These are phyloP conservation scores for sorghum (Sorghum bicolor) DNA, from an alignment of 176 grass and related monocot species.

Conservation along the genomic window Sorghum_bicolor_NCBIv3 NC_012873.2:58088001-58088500, in stretches of 20 bases:
- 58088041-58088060: conserved; percentile 57
- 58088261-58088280: background rate
- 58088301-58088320: background rate
- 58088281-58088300: background rate
- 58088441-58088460: conserved; percentile 33
- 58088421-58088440: background rate
- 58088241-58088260: background rate
- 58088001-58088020: conserved; percentile 18
- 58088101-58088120: conserved; percentile 34
- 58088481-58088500: conserved; percentile 57
- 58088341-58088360: background rate
- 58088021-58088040: conserved; percentile 41
- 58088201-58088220: background rate
- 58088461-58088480: conserved; percentile 40
- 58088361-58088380: background rate
- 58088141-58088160: conserved; percentile 28
- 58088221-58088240: background rate
- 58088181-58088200: background rate
- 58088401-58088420: background rate
- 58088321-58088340: background rate
- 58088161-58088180: background rate
- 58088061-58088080: conserved; percentile 51
- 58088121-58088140: conserved; percentile 38
- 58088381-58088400: conserved; percentile 21
- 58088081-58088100: conserved; percentile 19